Conservation (phyloP, 139 green algal genomes). For the Yamagishiella unicocca region DNA sequence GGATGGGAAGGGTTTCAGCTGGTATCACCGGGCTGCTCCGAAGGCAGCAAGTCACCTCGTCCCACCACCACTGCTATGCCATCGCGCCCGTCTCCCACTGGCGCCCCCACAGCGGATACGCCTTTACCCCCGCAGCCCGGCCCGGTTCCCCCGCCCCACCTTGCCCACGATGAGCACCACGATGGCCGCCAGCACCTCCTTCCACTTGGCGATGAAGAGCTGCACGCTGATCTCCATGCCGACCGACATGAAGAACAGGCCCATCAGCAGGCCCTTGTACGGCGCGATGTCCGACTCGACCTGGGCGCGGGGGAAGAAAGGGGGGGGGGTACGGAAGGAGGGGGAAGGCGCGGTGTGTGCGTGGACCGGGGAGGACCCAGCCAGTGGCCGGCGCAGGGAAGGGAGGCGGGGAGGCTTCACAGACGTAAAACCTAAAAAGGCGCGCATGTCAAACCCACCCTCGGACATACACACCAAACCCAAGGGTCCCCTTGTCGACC, state of each 20-base stretch:
- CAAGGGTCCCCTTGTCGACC: too few species aligned
- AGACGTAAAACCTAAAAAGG: background rate
- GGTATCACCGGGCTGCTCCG: too few species aligned
- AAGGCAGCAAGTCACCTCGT: too few species aligned
- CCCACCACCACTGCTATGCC: too few species aligned
- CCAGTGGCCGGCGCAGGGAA: background rate
- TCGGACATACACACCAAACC: background rate
- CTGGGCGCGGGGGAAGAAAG: constrained; percentile 53
- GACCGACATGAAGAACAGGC: constrained; percentile 99
- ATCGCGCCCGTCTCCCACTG: too few species aligned
- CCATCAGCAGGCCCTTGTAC: constrained; percentile 98
- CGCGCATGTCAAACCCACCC: background rate
- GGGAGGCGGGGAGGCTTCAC: background rate
- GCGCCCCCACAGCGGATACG: too few species aligned
- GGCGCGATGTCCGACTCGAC: constrained; percentile 98
- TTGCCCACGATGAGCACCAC: constrained; percentile 87
- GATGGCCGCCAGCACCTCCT: constrained; percentile 82
- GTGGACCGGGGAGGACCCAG: background rate
- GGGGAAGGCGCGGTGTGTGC: too few species aligned
- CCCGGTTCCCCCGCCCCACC: background rate
- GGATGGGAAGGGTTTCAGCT: too few species aligned
- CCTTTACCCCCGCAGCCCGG: background rate
- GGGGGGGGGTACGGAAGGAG: background rate
- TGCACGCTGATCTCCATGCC: constrained; percentile 80
- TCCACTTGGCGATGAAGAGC: constrained; percentile 64